Evolutionary conservation across 208 protist genomes (phyloP).

Genomic region (Histomonas meleagridis): DNA sequence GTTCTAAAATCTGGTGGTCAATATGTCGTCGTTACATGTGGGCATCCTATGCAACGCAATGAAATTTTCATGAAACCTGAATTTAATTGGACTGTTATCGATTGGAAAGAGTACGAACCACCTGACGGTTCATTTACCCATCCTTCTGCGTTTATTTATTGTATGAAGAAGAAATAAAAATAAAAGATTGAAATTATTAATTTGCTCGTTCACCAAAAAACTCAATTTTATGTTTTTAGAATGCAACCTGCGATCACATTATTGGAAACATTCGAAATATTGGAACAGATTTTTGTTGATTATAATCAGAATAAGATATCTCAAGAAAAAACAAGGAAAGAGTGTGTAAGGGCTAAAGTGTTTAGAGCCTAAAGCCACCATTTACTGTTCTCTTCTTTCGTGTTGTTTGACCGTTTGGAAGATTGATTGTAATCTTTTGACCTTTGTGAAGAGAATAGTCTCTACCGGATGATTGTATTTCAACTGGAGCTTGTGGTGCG

Average conservation of each 20-base stretch:
- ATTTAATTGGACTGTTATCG: neutral
- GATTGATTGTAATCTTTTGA: conserved; percentile 27
- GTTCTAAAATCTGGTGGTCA: neutral
- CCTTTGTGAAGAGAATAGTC: neutral
- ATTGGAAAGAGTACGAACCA: neutral
- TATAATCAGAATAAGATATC: too few species aligned
- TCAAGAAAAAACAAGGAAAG: too few species aligned
- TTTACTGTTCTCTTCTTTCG: conserved; percentile 12
- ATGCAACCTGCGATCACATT: too few species aligned
- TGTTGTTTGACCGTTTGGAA: neutral
- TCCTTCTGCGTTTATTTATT: neutral
- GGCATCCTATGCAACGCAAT: neutral
- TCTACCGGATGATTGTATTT: neutral
- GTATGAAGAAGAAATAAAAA: too few species aligned
- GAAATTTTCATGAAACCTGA: neutral
- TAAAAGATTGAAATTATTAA: too few species aligned
- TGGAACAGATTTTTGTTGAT: too few species aligned
- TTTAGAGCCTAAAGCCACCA: conserved; percentile 9
- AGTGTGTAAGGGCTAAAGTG: too few species aligned
- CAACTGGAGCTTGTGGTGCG: neutral
- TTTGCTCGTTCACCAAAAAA: too few species aligned
- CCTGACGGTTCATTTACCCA: neutral
- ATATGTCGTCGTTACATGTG: neutral
- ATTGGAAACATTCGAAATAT: too few species aligned
- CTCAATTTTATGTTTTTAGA: too few species aligned